phyloP scores from a whole-genome alignment of 1,284 basidiomycete genomes.

The Singerocomus inundabilis region DNA sequence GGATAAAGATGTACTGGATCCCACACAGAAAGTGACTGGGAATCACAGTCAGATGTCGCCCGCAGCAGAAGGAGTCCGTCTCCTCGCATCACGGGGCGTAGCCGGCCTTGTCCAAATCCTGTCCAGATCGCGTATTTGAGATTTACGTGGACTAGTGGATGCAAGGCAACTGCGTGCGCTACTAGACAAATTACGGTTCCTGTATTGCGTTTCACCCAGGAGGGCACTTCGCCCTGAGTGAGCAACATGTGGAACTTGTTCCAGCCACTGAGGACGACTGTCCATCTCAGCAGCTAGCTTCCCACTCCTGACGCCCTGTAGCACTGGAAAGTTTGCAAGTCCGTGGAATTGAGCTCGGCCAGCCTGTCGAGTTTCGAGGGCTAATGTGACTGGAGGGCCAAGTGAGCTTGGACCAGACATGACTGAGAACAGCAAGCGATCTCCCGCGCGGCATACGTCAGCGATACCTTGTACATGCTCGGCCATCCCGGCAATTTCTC shows the following conservation, averaged over 20 bases:
- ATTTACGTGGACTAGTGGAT: constrained; percentile 23
- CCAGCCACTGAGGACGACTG: constrained; percentile 6
- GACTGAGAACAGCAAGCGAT: constrained; percentile 8
- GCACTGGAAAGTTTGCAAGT: constrained; percentile 27
- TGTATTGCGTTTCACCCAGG: constrained; percentile 6
- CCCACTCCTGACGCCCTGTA: constrained; percentile 8
- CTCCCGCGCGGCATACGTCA: constrained; percentile 14
- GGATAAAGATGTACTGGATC: constrained; percentile 9
- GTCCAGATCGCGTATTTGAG: constrained; percentile 20
- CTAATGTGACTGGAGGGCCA: constrained; percentile 7
- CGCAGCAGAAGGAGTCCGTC: constrained; percentile 34
- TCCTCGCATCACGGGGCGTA: constrained; percentile 27
- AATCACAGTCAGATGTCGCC: constrained; percentile 29
- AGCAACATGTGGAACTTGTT: constrained; percentile 3
- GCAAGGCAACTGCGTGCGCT: constrained; percentile 14
- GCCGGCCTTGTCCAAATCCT: constrained; percentile 25
- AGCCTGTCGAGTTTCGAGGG: constrained; percentile 11
- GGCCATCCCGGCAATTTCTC: constrained; percentile 7
- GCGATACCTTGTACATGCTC: constrained; percentile 10
- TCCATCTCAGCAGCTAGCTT: constrained; percentile 9
- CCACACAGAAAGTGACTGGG: constrained; percentile 11
- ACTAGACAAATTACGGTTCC: constrained; percentile 11
- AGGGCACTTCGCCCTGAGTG: constrained; percentile 1
- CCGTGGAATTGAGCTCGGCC: constrained; percentile 23
- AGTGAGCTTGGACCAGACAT: constrained; percentile 4